Evolutionary conservation across 495 filamentous ascomycete genomes (phyloP).

Genomic region (Penicilliopsis zonata): DNA sequence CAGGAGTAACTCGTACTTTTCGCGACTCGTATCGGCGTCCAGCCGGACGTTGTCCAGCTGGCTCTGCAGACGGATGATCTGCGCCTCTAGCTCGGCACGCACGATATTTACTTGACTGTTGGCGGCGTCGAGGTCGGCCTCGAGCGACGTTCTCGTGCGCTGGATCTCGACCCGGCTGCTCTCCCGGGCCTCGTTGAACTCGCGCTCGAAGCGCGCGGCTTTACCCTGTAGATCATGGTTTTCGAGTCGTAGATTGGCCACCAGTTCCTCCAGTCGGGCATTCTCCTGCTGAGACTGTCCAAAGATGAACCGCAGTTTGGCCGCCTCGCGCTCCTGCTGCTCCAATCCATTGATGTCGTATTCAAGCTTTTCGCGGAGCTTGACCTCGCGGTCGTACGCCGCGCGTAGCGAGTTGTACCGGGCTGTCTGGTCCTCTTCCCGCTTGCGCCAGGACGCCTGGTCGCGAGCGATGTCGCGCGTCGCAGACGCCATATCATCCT

Average conservation of each 20-base stretch:
- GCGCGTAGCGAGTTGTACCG: constrained; percentile 71
- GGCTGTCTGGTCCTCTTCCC: constrained; percentile 60
- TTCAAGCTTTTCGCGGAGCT: constrained; percentile 68
- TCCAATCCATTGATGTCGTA: constrained; percentile 66
- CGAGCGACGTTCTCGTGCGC: constrained; percentile 62
- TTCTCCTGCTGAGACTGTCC: constrained; percentile 45
- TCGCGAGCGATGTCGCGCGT: constrained; percentile 67
- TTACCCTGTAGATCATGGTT: constrained; percentile 49
- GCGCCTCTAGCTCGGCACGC: constrained; percentile 62
- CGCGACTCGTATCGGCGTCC: constrained; percentile 62
- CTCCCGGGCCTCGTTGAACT: constrained; percentile 72
- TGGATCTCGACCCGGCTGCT: constrained; percentile 64
- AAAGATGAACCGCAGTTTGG: constrained; percentile 39
- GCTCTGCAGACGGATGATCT: constrained; percentile 51
- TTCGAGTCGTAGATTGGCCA: constrained; percentile 54
- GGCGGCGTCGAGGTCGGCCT: constrained; percentile 66
- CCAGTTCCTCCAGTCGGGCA: constrained; percentile 47
- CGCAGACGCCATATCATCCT: constrained; percentile 72
- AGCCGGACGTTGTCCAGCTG: constrained; percentile 61
- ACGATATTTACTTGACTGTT: constrained; percentile 75
- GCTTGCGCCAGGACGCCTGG: constrained; percentile 60
- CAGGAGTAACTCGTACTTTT: constrained; percentile 62
- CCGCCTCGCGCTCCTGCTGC: constrained; percentile 58
- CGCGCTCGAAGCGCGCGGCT: constrained; percentile 62
- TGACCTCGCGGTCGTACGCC: constrained; percentile 61